Base-by-base conservation (phyloP, 2,329 filamentous ascomycete species). In the Mycosphaerella sp. region DNA sequence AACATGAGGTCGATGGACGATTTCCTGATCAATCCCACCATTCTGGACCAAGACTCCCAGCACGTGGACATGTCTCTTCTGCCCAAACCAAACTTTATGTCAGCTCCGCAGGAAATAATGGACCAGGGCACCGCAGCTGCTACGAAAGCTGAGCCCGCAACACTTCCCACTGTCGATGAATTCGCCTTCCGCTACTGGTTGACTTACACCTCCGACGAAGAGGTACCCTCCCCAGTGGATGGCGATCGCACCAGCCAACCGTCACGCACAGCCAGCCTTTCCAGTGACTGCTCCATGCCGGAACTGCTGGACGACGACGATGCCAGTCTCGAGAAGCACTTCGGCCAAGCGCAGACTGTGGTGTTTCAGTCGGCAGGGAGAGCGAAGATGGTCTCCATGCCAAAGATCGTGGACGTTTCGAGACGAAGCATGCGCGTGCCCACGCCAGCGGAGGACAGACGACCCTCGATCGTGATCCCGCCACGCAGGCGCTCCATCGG, bases 161-260 rank as follows among this genome's bases (percentile, higher is more conserved):
- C 30, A 1, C 13, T 34, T 34, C 21, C 50, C 4, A 36, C 59
- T 18, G 35, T 42, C 10, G 45, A 54, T 32, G 45, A 49, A 25
- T 41, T 13, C 16, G 17, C 39, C 52, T 18, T 35, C 25, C 36
- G 41, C 16, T 54, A 49, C 48, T 59, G 47, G 52, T 54, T 53
- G 32, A 54, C 54, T 32, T 67, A 63, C 44, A 54, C 56, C 12
- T 65, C 63, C 6, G 64, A 65, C 13, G 64, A 67, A 55, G 64
- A 67, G 52, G 52, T 51, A 30, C 57, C 58, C n/a, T 66, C 64
- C 5, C 62, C 63, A 0, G 41, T 60, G 32, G 58, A 59, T 27
- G 46, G 51, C 27, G 55, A 59, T 34, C 59, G 61, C 18, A 52
- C 54, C 44, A 62, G 58, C 42, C 49, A 59, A 5, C 51, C 49